Conservation (phyloP, 768 basidiomycete species). For the Tylopilus intermedius region DNA sequence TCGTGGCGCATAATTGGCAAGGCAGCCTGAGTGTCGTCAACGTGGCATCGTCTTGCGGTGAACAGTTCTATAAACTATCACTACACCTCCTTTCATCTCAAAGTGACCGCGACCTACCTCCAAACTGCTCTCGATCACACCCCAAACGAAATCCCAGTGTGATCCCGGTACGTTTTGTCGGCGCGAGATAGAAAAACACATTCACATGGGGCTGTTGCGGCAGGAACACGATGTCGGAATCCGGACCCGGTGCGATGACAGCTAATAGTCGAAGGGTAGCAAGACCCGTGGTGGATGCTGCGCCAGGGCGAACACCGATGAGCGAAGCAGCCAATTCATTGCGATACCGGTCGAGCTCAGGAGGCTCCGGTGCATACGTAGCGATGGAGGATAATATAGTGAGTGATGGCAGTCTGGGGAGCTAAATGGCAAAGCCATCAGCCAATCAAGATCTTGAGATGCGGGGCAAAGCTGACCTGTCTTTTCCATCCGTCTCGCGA, state of each 20-base stretch:
- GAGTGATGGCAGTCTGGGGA: constrained; percentile 61
- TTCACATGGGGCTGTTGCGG: constrained; percentile 83
- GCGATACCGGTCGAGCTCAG: constrained; percentile 70
- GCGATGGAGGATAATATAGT: constrained; percentile 62
- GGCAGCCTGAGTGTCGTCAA: constrained; percentile 56
- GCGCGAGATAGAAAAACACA: constrained; percentile 72
- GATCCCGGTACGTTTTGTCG: constrained; percentile 81
- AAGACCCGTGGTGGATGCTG: constrained; percentile 68
- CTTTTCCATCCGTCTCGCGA: constrained; percentile 62
- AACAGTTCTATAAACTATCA: constrained; percentile 46
- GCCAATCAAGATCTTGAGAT: neutral
- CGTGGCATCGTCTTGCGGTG: constrained; percentile 51
- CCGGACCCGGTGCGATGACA: constrained; percentile 68
- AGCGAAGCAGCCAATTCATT: constrained; percentile 87
- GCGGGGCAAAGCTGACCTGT: constrained; percentile 41
- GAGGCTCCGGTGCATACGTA: constrained; percentile 60
- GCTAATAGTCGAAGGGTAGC: constrained; percentile 61
- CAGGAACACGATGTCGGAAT: constrained; percentile 79
- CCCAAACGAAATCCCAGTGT: constrained; percentile 93
- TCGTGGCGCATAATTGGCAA: too few species aligned
- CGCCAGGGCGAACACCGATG: constrained; percentile 56
- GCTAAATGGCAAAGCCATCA: constrained; percentile 38
- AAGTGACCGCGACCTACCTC: constrained; percentile 54
- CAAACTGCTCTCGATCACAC: constrained; percentile 80
- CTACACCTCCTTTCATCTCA: neutral